Evolutionary conservation across 331 rosid species (phyloP), one percentile per base, ranked within the genome.

Genomic region (Ulmus americana): DNA sequence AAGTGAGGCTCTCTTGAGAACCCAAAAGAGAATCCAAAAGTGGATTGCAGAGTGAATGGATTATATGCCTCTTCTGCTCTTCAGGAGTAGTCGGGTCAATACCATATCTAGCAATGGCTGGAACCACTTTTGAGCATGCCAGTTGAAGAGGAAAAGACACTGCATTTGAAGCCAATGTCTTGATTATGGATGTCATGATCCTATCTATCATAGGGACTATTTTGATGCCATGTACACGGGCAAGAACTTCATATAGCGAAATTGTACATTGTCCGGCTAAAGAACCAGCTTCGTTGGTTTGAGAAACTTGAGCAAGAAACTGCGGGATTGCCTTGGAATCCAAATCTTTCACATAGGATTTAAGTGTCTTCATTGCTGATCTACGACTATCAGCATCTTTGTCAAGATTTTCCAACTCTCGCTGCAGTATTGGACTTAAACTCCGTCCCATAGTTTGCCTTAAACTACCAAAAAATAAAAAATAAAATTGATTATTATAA

Each of bases 91-190:
- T 75, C 7, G 99, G 95, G 44, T 94, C 97, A 16, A 94, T 85
- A 44, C 95, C 95, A 68, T 90, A 94, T 65, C 97, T 82, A 9
- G 91, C 95, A 52, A 94, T 90, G 10, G 99, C 88, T 0, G 86
- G 89, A 60, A 90, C 90, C 54, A 90, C 96, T 74, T 80, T 94
- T 0, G 99, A 90, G 70, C 99, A 94, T 1, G 96, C 97, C 69
- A 87, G 97, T 67, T 87, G 97, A 20, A 94, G 95, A 59, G 97
- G 86, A 62, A 87, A 84, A 53, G 95, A 87, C 39, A 91, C 88
- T 1, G 82, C 91, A 77, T 95, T 87, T 1, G 95, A 94, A 72
- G 91, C 88, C 58, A 94, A 78, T 43, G 95, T 84, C 79, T 86
- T 87, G 79, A 87, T 74, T 10, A 94, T 82, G 54, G 88, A 82